These are phyloP conservation scores for Epichloe typhina DNA, from an alignment of 2,329 filamentous ascomycete species.

Conservation along the genomic window DNA sequence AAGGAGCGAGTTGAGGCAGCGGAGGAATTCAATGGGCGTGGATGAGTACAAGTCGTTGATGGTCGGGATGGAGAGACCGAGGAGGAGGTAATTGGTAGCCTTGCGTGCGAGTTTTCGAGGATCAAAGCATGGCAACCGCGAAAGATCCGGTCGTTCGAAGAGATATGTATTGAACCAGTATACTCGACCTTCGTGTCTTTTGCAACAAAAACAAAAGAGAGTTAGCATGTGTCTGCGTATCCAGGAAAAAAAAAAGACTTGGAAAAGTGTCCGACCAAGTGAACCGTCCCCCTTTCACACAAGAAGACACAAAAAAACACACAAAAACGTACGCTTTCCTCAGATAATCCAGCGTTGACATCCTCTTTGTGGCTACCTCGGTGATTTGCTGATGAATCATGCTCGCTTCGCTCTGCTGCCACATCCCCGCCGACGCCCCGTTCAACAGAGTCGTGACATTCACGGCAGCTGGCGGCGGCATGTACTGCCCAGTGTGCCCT, in stretches of 20 bases:
- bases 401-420: constrained; percentile 32
- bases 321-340: constrained; percentile 62
- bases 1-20: constrained; percentile 71
- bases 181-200: constrained; percentile 78
- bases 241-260: background rate
- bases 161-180: constrained; percentile 98
- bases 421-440: constrained; percentile 10
- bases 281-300: background rate
- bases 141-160: constrained; percentile 71
- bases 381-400: constrained; percentile 55
- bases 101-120: constrained; percentile 72
- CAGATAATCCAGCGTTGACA: constrained; percentile 86
- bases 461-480: constrained; percentile 11
- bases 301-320: background rate
- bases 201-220: background rate
- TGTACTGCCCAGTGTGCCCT: constrained; percentile 6
- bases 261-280: background rate
- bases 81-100: constrained; percentile 84
- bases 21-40: constrained; percentile 72
- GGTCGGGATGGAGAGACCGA: constrained; percentile 81
- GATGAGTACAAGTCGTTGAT: constrained; percentile 79
- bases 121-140: constrained; percentile 76
- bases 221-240: background rate
- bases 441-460: background rate
- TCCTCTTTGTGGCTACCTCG: constrained; percentile 79